Conservation (phyloP, 2,329 filamentous ascomycete genomes). For the Stagonosporopsis cucurbitacearum region DNA sequence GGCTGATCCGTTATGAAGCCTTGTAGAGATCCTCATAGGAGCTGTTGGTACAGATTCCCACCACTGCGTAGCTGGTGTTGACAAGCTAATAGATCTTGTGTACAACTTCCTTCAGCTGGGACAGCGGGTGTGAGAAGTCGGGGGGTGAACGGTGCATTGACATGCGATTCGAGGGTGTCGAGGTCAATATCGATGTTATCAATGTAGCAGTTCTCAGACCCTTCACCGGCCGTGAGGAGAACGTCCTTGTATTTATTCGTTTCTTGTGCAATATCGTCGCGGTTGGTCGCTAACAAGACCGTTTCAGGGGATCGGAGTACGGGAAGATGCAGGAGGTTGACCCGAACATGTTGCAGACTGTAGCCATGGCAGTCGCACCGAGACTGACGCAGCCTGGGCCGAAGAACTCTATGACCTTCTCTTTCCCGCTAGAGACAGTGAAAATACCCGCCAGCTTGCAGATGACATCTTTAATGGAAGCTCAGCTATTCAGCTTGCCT, state of each 20-base stretch:
- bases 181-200: conserved; percentile 48
- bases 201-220: conserved; percentile 44
- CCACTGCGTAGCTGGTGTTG: conserved; percentile 39
- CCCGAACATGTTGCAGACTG: conserved; percentile 50
- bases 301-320: conserved; percentile 42
- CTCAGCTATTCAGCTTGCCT: conserved; percentile 42
- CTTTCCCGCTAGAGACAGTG: conserved; percentile 46
- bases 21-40: conserved; percentile 49
- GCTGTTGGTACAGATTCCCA: conserved; percentile 49
- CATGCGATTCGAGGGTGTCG: conserved; percentile 42
- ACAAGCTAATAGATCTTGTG: conserved; percentile 40
- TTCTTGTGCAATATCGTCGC: conserved; percentile 30
- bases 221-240: conserved; percentile 38
- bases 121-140: conserved; percentile 44
- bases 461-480: conserved; percentile 48
- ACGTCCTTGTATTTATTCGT: conserved; percentile 31
- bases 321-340: conserved; percentile 50
- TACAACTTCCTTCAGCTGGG: conserved; percentile 36
- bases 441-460: conserved; percentile 47
- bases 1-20: conserved; percentile 35
- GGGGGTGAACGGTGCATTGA: conserved; percentile 50
- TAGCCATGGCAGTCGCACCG: conserved; percentile 48
- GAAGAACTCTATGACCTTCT: conserved; percentile 48
- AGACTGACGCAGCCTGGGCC: conserved; percentile 43
- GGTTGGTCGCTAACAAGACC: conserved; percentile 41